These are phyloP conservation scores for Lentinula edodes DNA, from an alignment of 768 basidiomycete species.

Conservation along the genomic window DNA sequence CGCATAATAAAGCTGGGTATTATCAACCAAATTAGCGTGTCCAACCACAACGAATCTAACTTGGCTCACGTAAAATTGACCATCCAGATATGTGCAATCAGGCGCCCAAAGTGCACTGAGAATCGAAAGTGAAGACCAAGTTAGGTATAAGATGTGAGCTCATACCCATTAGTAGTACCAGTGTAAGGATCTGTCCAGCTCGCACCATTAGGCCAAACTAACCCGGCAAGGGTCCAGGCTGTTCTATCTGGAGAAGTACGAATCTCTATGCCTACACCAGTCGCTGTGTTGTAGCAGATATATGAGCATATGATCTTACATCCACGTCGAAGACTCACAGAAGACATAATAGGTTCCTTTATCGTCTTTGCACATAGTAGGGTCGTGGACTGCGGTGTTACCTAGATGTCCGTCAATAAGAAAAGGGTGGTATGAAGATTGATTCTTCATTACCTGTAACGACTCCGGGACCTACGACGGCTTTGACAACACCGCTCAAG, in stretches of 20 bases:
- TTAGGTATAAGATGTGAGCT: background rate
- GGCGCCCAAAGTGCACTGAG: slow-evolving; percentile 26
- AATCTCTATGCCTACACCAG: slow-evolving; percentile 25
- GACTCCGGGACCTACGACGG: background rate
- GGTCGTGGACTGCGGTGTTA: slow-evolving; percentile 21
- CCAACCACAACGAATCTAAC: background rate
- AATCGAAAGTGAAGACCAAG: background rate
- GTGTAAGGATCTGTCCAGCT: slow-evolving; percentile 27
- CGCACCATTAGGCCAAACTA: slow-evolving; percentile 27
- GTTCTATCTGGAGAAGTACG: slow-evolving; percentile 26
- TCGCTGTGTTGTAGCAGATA: slow-evolving; percentile 10
- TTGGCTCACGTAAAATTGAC: slow-evolving; percentile 5
- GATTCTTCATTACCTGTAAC: background rate
- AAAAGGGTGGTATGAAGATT: slow-evolving; percentile 4
- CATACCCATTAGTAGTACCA: slow-evolving; percentile 21
- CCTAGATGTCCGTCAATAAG: slow-evolving; percentile 1
- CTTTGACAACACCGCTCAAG: background rate
- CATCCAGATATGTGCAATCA: slow-evolving; percentile 22
- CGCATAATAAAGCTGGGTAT: slow-evolving; percentile 42
- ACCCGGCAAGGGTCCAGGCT: slow-evolving; percentile 21
- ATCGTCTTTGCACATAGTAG: slow-evolving; percentile 23
- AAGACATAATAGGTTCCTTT: slow-evolving; percentile 26
- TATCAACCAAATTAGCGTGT: background rate
- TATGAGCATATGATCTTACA: background rate
- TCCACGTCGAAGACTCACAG: slow-evolving; percentile 8